Base-by-base conservation (phyloP, 108 stramenopile species). In the Skeletonema grethae region DNA sequence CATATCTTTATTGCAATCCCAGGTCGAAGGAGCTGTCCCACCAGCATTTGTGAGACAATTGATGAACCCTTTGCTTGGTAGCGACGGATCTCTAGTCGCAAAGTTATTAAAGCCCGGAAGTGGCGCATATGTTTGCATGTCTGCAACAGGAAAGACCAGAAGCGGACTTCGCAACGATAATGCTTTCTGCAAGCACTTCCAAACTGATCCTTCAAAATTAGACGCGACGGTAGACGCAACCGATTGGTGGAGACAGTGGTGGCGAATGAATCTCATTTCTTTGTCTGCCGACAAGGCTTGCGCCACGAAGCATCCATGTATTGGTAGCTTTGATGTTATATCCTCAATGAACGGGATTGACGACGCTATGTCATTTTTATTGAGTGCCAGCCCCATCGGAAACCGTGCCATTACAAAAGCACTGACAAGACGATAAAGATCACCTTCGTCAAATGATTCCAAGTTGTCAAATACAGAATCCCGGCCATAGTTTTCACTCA, bases 331-430 rank as follows among this genome's bases (percentile, higher is more conserved):
- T 2, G 75, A 53, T 30, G 69, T 64, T 29, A 94, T 79, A 25
- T 85, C 69, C 12, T 80, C 31, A 16, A 88, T 82, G 50, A 76
- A 84, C n/a, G 48, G 43, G 25, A 53, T 15, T 45, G 85, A 70
- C 15, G 88, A 65, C 16, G 85, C 76, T 20, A 91, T 58, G 70
- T 97, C 97, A 58, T 57, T 67, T 62, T 97, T 97, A 72, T 97
- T 97, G 41, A 96, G 67, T 6, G 91, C 91, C 0, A 97, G 50
- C 20, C 88, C 89, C 87, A 95, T 94, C 15, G 97, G 97, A 68
- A 97, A 96, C 29, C 96, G 82, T 22, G 86, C 69, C 12, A 89
- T 89, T 4, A 97, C 69, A 72, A 96, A 97, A 12, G 86, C 77
- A 29, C 84, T 86, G 4, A 95, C 92, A 24, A 95, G 65, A 5